Evolutionary conservation across 306 rosid species (phyloP).

Genomic region (Medicago arabica): DNA sequence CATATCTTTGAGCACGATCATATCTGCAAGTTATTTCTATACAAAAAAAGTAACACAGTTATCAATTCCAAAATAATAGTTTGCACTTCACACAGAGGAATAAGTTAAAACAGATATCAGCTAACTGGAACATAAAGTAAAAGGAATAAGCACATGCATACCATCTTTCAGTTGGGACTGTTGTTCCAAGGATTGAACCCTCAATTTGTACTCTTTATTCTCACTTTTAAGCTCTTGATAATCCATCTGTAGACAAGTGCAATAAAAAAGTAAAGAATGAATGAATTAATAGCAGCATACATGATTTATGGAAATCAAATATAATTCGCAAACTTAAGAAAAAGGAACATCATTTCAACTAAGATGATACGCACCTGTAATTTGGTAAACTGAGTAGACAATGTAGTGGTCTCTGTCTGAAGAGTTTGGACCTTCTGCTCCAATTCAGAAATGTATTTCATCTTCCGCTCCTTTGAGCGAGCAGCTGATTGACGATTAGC

Average conservation of each 20-base stretch:
- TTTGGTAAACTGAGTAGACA: constrained; percentile 74
- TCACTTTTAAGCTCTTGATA: constrained; percentile 58
- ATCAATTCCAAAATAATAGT: constrained; percentile 13
- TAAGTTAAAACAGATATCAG: constrained; percentile 19
- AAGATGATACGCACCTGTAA: constrained; percentile 64
- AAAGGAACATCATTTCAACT: constrained; percentile 36
- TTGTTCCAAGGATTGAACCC: constrained; percentile 87
- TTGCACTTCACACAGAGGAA: not conserved
- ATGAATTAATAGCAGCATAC: constrained; percentile 25
- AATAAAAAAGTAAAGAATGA: constrained; percentile 13
- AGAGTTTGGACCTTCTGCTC: constrained; percentile 93
- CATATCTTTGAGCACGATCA: constrained; percentile 14
- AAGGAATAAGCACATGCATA: constrained; percentile 43
- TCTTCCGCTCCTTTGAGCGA: constrained; percentile 85
- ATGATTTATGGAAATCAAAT: constrained; percentile 17
- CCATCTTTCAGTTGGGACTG: constrained; percentile 89
- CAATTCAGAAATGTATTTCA: constrained; percentile 74
- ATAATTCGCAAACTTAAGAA: not conserved
- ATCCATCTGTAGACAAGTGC: constrained; percentile 59
- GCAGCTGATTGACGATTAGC: constrained; percentile 95
- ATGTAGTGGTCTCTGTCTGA: constrained; percentile 83
- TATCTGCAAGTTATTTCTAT: not conserved
- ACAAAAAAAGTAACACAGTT: not conserved
- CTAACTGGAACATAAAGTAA: constrained; percentile 33
- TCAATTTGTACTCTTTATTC: constrained; percentile 82